Percentiles rank a stretch among this genome's conserved stretches.
Evolutionary conservation across 1,284 basidiomycete species (phyloP).

Genomic region (Pyrrhoderma noxium): DNA sequence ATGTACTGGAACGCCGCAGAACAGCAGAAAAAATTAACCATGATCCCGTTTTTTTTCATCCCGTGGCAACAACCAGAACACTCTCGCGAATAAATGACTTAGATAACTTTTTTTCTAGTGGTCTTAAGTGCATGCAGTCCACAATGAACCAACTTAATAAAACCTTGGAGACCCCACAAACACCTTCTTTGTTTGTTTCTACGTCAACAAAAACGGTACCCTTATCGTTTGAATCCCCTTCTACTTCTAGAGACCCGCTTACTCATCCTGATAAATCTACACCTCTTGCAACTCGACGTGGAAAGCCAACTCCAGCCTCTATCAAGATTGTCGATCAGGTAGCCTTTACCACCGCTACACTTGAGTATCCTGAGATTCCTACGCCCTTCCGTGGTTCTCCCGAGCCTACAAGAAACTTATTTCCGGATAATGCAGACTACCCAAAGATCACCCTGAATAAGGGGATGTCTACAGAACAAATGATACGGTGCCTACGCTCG

Average conservation of each 20-base stretch:
- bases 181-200: constrained; percentile 13
- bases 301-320: constrained; percentile 6
- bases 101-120: constrained; percentile 14
- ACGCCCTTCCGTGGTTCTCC: constrained; percentile 16
- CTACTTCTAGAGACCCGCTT: neutral
- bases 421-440: constrained; percentile 2
- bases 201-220: constrained; percentile 10
- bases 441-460: neutral
- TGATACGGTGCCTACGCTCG: constrained; percentile 15
- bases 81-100: neutral
- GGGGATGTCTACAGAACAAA: constrained; percentile 14
- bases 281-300: constrained; percentile 14
- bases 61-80: neutral
- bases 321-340: neutral
- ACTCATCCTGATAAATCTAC: neutral
- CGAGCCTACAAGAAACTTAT: neutral
- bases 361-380: constrained; percentile 16
- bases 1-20: constrained; percentile 11
- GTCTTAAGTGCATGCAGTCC: constrained; percentile 13
- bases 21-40: constrained; percentile 9
- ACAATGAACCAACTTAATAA: constrained; percentile 6
- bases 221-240: constrained; percentile 10
- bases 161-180: constrained; percentile 1
- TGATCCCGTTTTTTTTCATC: neutral
- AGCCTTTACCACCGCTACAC: neutral